A percentile compares a stretch with the other conserved stretches of the same genome.
Evolutionary conservation across 495 filamentous ascomycete species (phyloP).

Genomic region (Xylaria venustula): DNA sequence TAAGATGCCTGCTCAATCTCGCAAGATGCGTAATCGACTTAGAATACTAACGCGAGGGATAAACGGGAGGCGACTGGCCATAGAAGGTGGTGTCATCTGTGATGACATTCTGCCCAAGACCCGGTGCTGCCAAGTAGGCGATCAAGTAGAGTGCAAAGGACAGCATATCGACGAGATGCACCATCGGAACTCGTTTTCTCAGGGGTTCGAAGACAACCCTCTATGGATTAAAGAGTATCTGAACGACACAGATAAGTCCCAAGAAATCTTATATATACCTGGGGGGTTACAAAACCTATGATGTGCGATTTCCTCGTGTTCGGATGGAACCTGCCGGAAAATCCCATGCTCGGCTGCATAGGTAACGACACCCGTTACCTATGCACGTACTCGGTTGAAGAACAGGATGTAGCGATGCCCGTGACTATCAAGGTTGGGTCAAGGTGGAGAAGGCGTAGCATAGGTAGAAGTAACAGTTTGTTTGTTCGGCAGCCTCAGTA

Average conservation of each 20-base stretch:
- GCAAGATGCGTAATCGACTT: not conserved
- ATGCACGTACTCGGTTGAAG: not conserved
- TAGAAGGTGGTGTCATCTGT: conserved; percentile 51
- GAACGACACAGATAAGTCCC: no score
- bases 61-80: conserved; percentile 56
- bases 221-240: no score
- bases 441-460: not conserved
- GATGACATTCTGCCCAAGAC: conserved; percentile 31
- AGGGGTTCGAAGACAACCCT: not conserved
- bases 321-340: not conserved
- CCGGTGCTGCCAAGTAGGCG: conserved; percentile 34
- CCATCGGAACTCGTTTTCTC: not conserved
- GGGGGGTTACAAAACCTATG: not conserved
- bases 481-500: not conserved
- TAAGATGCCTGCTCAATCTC: conserved; percentile 23
- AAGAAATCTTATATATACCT: not conserved
- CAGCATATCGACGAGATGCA: conserved; percentile 17
- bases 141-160: conserved; percentile 25
- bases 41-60: conserved; percentile 50
- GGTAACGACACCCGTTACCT: not conserved
- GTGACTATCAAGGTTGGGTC: not conserved
- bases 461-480: not conserved
- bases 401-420: not conserved
- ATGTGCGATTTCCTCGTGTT: not conserved
- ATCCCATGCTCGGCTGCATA: not conserved